These are phyloP conservation scores for Zasmidium cellare DNA, from an alignment of 2,329 filamentous ascomycete species.

Conservation along the genomic window DNA sequence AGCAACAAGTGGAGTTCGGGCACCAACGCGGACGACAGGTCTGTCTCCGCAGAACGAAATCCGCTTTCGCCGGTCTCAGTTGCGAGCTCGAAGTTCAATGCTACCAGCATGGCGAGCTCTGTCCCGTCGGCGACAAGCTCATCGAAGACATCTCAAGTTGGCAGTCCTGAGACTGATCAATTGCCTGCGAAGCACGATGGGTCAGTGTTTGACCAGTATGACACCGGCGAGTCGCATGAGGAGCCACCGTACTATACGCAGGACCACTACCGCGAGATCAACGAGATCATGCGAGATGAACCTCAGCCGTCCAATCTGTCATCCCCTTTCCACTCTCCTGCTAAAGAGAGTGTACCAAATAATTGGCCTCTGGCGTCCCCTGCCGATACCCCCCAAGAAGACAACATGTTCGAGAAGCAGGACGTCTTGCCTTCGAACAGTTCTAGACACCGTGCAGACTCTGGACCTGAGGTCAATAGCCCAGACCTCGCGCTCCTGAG, in stretches of 20 bases:
- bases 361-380: slow-evolving; percentile 25
- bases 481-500: slow-evolving; percentile 26
- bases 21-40: not conserved
- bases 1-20: slow-evolving; percentile 2
- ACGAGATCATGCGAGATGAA: slow-evolving; percentile 1
- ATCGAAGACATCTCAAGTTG: slow-evolving; percentile 3
- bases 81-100: slow-evolving; percentile 7
- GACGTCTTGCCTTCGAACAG: not conserved
- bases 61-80: slow-evolving; percentile 13
- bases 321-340: slow-evolving; percentile 11
- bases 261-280: not conserved
- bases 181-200: not conserved
- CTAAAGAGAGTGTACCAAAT: slow-evolving; percentile 15
- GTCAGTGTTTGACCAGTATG: not conserved
- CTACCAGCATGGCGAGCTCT: slow-evolving; percentile 6
- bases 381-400: not conserved
- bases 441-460: not conserved
- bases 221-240: not conserved
- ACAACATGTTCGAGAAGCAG: not conserved
- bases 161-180: not conserved
- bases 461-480: slow-evolving; percentile 18
- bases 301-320: slow-evolving; percentile 13
- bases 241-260: not conserved
- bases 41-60: slow-evolving; percentile 6
- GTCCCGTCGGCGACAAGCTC: slow-evolving; percentile 5